phyloP scores from a whole-genome alignment of 2,329 filamentous ascomycete genomes.

The Venturia nashicola region DNA sequence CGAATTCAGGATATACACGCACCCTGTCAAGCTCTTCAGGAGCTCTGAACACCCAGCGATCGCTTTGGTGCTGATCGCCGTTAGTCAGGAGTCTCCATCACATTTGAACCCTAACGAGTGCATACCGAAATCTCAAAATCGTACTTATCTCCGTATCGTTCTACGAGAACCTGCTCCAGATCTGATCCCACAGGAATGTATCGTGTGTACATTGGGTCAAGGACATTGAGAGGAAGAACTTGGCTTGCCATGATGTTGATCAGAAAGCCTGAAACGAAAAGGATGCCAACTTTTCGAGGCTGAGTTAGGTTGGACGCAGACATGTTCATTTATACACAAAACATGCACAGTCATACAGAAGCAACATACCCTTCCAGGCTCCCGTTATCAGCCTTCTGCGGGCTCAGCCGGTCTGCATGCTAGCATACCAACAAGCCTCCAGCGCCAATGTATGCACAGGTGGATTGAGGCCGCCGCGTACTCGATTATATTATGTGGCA shows the following conservation, averaged over 20 bases:
- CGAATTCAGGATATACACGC: background rate
- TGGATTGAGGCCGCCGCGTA: background rate
- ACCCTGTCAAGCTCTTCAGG: background rate
- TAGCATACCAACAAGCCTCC: background rate
- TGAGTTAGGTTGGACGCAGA: background rate
- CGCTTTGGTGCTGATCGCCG: background rate
- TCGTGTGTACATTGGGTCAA: background rate
- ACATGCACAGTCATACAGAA: too few species aligned
- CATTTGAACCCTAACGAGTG: too few species aligned
- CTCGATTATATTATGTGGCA: background rate
- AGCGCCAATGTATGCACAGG: background rate
- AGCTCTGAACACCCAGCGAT: background rate
- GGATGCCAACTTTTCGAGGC: background rate
- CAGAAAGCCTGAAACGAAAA: background rate
- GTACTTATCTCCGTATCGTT: background rate
- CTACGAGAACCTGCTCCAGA: background rate
- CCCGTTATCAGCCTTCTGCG: background rate
- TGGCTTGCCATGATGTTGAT: background rate
- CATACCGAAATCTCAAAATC: background rate
- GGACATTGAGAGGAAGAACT: background rate
- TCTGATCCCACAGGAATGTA: background rate
- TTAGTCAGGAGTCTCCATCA: too few species aligned
- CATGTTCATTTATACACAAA: background rate
- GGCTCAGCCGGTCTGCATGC: background rate
- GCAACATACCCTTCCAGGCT: too few species aligned